These are phyloP conservation scores for Psidium guajava DNA, from an alignment of 345 rosid genomes.

Conservation along the genomic window DNA sequence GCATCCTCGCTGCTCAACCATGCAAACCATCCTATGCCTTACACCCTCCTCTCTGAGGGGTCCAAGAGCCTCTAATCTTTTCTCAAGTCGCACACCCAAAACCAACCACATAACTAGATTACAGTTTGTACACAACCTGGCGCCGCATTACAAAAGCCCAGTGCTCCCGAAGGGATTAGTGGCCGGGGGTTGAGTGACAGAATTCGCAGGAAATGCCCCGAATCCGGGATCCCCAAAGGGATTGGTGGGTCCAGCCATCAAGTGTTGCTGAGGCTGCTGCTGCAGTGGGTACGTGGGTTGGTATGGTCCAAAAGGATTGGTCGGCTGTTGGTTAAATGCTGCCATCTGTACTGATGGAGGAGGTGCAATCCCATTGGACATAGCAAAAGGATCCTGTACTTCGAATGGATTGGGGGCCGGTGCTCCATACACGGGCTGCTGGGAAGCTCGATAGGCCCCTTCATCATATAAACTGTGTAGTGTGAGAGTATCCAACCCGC, in stretches of 20 bases:
- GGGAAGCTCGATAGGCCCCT: slow-evolving; percentile 77
- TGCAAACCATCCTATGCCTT: not conserved
- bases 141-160: slow-evolving; percentile 35
- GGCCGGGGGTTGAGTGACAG: slow-evolving; percentile 26
- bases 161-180: slow-evolving; percentile 74
- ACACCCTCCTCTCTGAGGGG: not conserved
- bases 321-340: slow-evolving; percentile 37
- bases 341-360: slow-evolving; percentile 51
- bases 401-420: slow-evolving; percentile 92
- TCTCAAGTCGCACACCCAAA: not conserved
- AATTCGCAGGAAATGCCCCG: slow-evolving; percentile 25
- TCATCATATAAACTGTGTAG: slow-evolving; percentile 80
- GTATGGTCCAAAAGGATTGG: slow-evolving; percentile 64
- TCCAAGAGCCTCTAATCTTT: not conserved
- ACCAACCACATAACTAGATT: not conserved
- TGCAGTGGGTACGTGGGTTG: slow-evolving; percentile 27
- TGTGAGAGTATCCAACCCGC: slow-evolving; percentile 88
- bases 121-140: not conserved
- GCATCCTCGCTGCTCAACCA: not conserved
- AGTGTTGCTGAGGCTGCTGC: slow-evolving; percentile 10
- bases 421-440: slow-evolving; percentile 65
- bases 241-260: slow-evolving; percentile 41
- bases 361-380: slow-evolving; percentile 37
- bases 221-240: slow-evolving; percentile 72
- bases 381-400: slow-evolving; percentile 60